These are phyloP conservation scores for Arachnomyces sp. DNA, from an alignment of 2,329 filamentous ascomycete species.

Conservation along the genomic window DNA sequence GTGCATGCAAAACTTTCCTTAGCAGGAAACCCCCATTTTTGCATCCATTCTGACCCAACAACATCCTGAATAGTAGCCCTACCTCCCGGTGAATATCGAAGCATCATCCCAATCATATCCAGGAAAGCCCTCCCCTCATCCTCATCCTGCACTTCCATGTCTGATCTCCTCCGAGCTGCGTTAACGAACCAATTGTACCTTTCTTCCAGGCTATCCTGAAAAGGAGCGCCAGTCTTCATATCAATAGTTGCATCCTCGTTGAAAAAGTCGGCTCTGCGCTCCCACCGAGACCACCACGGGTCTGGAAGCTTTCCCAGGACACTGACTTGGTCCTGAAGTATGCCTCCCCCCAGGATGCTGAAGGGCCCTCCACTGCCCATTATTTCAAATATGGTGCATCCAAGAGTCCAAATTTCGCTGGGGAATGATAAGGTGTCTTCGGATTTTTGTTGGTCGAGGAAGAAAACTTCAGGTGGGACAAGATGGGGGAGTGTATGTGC, in stretches of 20 bases:
- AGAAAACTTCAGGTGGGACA: conserved; percentile 10
- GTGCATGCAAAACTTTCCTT: too few relatives aligned
- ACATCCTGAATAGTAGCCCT: conserved; percentile 11
- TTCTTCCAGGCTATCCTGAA: conserved; percentile 8
- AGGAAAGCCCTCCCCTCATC: conserved; percentile 11
- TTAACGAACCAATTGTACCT: conserved; percentile 11
- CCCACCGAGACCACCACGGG: conserved; percentile 10
- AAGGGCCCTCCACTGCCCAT: conserved; percentile 8
- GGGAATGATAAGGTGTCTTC: conserved; percentile 9
- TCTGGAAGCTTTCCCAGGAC: conserved; percentile 10
- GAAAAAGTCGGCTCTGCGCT: conserved; percentile 9
- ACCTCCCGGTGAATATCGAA: conserved; percentile 6
- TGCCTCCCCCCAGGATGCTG: conserved; percentile 9
- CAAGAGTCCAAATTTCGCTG: conserved; percentile 12
- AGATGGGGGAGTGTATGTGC: conserved; percentile 9
- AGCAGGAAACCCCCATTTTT: conserved; percentile 11
- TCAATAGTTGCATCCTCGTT: conserved; percentile 12
- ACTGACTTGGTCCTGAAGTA: conserved; percentile 11
- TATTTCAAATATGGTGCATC: conserved; percentile 12
- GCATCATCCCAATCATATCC: conserved; percentile 6
- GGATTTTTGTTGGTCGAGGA: conserved; percentile 4
- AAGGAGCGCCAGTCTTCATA: conserved; percentile 8
- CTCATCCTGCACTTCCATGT: conserved; percentile 9
- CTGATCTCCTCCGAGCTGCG: conserved; percentile 5
- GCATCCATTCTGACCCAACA: conserved; percentile 13